phyloP scores from a whole-genome alignment of 257 asterid species.

The Thymus mandschuricus region DNA sequence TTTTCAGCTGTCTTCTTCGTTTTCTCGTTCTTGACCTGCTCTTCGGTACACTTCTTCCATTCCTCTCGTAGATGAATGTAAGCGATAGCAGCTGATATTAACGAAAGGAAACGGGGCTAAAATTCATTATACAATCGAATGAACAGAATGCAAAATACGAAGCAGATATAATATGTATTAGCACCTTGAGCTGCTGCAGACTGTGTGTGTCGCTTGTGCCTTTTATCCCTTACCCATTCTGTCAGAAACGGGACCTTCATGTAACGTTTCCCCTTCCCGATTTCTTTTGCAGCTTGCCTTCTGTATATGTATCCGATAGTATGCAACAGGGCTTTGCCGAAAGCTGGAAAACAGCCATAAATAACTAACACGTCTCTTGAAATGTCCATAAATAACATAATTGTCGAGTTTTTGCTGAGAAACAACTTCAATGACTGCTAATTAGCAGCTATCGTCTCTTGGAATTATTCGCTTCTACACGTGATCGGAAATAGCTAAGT shows the following conservation, averaged over 20 bases:
- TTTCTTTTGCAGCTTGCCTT: conserved; percentile 84
- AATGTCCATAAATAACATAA: not conserved
- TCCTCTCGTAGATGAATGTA: conserved; percentile 71
- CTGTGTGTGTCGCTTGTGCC: conserved; percentile 69
- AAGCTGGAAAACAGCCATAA: conserved; percentile 54
- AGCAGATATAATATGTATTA: not conserved
- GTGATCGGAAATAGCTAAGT: no score
- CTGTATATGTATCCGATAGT: conserved; percentile 85
- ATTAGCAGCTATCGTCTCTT: no score
- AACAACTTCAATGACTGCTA: not conserved
- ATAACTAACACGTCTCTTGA: not conserved
- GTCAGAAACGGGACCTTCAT: conserved; percentile 86
- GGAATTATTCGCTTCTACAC: no score
- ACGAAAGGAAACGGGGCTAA: conserved; percentile 2
- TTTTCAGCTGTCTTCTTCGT: conserved; percentile 54
- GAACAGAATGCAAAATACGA: conserved; percentile 4
- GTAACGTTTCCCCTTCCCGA: conserved; percentile 73
- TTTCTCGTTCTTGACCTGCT: conserved; percentile 57
- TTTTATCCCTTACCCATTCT: conserved; percentile 87
- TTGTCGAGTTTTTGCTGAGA: not conserved
- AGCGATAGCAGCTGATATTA: conserved; percentile 61
- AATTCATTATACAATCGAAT: conserved; percentile 4
- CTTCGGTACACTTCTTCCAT: conserved; percentile 59
- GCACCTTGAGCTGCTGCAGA: conserved; percentile 85
- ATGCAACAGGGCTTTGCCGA: conserved; percentile 83